phyloP scores from a whole-genome alignment of 805 yeast species.

The Danielozyma ontarioensis region DNA sequence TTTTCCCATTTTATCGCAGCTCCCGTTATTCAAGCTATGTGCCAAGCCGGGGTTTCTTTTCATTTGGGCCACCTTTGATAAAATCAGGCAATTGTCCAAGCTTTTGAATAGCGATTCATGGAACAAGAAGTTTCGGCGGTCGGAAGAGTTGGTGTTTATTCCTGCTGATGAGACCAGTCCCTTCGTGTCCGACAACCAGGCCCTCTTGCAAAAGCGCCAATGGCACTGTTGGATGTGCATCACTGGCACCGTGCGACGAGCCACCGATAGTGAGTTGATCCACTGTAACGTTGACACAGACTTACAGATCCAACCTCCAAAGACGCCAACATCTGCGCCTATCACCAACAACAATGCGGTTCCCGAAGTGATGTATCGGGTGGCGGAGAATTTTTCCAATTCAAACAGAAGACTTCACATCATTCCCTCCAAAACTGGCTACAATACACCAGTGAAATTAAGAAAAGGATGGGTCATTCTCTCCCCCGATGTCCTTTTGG shows the following conservation, averaged over 20 bases:
- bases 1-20: conserved; percentile 51
- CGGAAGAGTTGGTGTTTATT: conserved; percentile 83
- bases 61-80: conserved; percentile 80
- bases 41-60: conserved; percentile 83
- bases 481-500: conserved; percentile 75
- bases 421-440: conserved; percentile 68
- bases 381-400: conserved; percentile 85
- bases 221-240: conserved; percentile 99
- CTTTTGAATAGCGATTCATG: conserved; percentile 46
- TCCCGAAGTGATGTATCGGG: conserved; percentile 72
- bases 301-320: conserved; percentile 56
- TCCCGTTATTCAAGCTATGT: conserved; percentile 70
- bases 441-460: conserved; percentile 53
- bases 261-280: conserved; percentile 76
- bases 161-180: conserved; percentile 64
- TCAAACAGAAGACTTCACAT: conserved; percentile 81
- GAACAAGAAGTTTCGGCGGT: conserved; percentile 70
- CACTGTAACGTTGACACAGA: conserved; percentile 94
- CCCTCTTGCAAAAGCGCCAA: conserved; percentile 63
- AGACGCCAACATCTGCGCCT: too few species aligned
- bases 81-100: conserved; percentile 57
- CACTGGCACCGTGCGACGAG: conserved; percentile 87
- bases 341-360: conserved; percentile 21
- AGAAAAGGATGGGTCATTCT: conserved; percentile 90
- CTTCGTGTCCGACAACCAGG: conserved; percentile 46